Conservation (phyloP, 306 rosid genomes). For the Prosopis cineraria region DNA sequence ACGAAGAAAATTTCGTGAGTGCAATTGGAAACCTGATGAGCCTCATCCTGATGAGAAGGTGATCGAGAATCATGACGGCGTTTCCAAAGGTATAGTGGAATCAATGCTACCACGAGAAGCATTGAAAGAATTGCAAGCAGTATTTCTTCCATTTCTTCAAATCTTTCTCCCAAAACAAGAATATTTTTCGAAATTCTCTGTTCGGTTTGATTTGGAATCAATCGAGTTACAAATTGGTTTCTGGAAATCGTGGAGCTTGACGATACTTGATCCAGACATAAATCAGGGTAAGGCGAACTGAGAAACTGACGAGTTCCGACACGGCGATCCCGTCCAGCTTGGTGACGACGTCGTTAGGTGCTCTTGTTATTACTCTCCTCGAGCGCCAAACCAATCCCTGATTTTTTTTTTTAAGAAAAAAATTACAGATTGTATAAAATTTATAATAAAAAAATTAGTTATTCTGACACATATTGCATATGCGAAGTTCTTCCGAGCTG, state of each 20-base stretch:
- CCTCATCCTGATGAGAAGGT: slow-evolving; percentile 46
- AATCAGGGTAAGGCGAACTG: neutral
- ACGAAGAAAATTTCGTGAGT: neutral
- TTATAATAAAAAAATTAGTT: no score
- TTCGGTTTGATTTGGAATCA: neutral
- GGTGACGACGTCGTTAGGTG: neutral
- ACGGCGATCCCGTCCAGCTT: neutral
- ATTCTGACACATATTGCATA: no score
- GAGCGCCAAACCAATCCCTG: no score
- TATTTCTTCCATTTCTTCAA: slow-evolving; percentile 68
- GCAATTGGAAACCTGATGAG: slow-evolving; percentile 60
- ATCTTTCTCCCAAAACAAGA: neutral
- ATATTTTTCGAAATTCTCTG: neutral
- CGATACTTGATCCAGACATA: neutral
- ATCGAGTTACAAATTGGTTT: neutral
- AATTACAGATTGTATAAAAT: no score
- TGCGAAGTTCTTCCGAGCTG: no score
- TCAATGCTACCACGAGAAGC: slow-evolving; percentile 58
- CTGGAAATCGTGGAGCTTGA: neutral
- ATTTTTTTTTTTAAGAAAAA: no score
- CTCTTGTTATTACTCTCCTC: no score
- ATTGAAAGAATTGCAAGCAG: slow-evolving; percentile 56
- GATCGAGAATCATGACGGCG: slow-evolving; percentile 68
- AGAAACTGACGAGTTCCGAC: neutral
- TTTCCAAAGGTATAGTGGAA: slow-evolving; percentile 83